These are phyloP conservation scores for Gaertneriomyces sp. DNA, from an alignment of 192 early-diverging fungal species.

Conservation along the genomic window DNA sequence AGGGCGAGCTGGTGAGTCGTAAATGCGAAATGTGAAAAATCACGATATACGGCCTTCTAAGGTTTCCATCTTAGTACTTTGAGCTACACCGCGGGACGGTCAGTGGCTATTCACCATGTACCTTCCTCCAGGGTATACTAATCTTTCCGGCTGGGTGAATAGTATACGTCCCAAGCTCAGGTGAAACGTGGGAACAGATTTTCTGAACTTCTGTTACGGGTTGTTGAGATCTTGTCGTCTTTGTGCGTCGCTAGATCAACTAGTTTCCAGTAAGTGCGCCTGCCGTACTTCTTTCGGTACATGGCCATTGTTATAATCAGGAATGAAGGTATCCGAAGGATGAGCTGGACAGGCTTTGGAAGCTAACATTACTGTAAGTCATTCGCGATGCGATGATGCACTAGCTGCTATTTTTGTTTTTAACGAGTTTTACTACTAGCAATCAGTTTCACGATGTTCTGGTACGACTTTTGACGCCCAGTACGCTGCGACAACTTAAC, in stretches of 20 bases:
- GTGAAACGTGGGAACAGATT: slow-evolving; percentile 85
- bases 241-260: slow-evolving; percentile 32
- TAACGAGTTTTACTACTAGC: background rate
- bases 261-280: too few relatives aligned
- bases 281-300: too few relatives aligned
- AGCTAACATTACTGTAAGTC: slow-evolving; percentile 74
- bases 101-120: slow-evolving; percentile 3
- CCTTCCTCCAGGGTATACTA: background rate
- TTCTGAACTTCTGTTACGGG: slow-evolving; percentile 77
- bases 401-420: background rate
- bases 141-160: background rate
- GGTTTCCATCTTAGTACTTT: slow-evolving; percentile 60
- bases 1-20: slow-evolving; percentile 79
- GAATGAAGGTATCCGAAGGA: slow-evolving; percentile 60
- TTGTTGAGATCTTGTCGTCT: slow-evolving; percentile 74
- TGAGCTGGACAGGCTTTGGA: slow-evolving; percentile 82
- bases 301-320: background rate
- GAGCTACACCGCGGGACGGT: slow-evolving; percentile 96
- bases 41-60: background rate
- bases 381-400: background rate
- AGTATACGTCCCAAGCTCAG: slow-evolving; percentile 85
- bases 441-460: slow-evolving; percentile 99
- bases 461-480: background rate
- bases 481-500: too few relatives aligned
- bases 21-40: background rate